Base-by-base conservation (phyloP, 2,329 filamentous ascomycete species). In the Teratosphaeria epicoccoides region DNA sequence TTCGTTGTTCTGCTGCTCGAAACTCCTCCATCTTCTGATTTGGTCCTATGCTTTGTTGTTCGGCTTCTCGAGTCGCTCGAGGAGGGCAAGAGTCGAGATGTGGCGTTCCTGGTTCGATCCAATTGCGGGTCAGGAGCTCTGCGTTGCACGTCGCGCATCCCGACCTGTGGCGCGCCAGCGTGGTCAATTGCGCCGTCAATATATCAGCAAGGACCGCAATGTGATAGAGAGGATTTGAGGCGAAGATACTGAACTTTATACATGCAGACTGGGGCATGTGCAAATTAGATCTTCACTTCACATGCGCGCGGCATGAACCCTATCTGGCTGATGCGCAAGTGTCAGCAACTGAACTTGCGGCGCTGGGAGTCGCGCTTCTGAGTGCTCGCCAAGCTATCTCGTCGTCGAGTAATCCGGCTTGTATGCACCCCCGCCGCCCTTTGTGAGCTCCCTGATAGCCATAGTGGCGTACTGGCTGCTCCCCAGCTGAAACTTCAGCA, bases 391-490 rank as follows among this genome's bases (percentile, higher is more conserved):
- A 17, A 17, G 33, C 33, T 40, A 40, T 17, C 33, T 40, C 33
- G 33, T 17, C 6, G 45, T 44, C n/a, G 63, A 62, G 62, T 78
- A 85, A 48, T 84, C 82, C 5, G 83, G 79, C 67, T 81, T 80
- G 60, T 77, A 85, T 6, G 76, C 74, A 4, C 82, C 73, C 11
- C 81, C 83, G 2, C 82, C 81, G 43, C 69, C 70, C 63, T 82
- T 85, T 75, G 88, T 89, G 55, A 94, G 69, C 70, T 94, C 88
- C 49, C 88, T 73, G 57, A 94, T 66, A 11, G 86, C 85, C 75
- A 94, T 87, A 0, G 88, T 94, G 0, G 88, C 88, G 70, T 94
- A 94, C 63, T 88, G 85, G 63, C 86, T 89, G 47, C 83, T 82
- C 1, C 82, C 85, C 24, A 94, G 75, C 65, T 88, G 83, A 69